A percentile compares a stretch with the other conserved stretches of the same genome.
phyloP scores from a whole-genome alignment of 2,329 filamentous ascomycete species.

The Cytospora mali region DNA sequence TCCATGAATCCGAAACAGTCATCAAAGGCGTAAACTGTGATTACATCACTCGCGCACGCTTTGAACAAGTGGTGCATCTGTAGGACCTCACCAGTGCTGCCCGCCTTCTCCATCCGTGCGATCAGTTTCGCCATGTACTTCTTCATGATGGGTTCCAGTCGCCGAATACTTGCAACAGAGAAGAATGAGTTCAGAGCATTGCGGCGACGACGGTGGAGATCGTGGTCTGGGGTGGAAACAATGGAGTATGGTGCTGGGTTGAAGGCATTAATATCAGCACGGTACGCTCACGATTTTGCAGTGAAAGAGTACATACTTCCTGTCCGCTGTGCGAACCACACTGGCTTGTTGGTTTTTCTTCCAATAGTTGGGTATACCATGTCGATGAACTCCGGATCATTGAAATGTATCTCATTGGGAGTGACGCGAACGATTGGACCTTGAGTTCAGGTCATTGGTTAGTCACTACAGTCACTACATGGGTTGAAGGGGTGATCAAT shows the following conservation, averaged over 20 bases:
- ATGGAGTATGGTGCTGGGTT: constrained; percentile 3
- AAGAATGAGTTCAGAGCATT: constrained; percentile 47
- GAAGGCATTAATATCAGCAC: too few species aligned
- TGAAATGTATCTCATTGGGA: constrained; percentile 6
- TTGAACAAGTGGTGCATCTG: constrained; percentile 31
- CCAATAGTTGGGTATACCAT: neutral
- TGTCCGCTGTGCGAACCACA: neutral
- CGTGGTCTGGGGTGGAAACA: constrained; percentile 41
- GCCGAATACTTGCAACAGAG: constrained; percentile 41
- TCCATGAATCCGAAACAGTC: constrained; percentile 29
- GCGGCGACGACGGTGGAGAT: constrained; percentile 45
- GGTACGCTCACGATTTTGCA: too few species aligned
- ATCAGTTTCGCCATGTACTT: constrained; percentile 26
- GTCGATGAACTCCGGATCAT: constrained; percentile 6
- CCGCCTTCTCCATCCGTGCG: neutral
- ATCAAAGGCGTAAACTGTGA: constrained; percentile 28
- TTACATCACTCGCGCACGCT: constrained; percentile 32
- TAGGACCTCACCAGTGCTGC: neutral
- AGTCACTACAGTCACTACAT: too few species aligned
- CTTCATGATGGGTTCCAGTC: constrained; percentile 39
- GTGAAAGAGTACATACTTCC: too few species aligned
- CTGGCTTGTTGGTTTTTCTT: constrained; percentile 1
- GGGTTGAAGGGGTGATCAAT: neutral
- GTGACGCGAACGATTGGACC: constrained; percentile 1
- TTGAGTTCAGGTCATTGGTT: too few species aligned